phyloP scores from a whole-genome alignment of 495 filamentous ascomycete species.

The Penicillium verhagenii region DNA sequence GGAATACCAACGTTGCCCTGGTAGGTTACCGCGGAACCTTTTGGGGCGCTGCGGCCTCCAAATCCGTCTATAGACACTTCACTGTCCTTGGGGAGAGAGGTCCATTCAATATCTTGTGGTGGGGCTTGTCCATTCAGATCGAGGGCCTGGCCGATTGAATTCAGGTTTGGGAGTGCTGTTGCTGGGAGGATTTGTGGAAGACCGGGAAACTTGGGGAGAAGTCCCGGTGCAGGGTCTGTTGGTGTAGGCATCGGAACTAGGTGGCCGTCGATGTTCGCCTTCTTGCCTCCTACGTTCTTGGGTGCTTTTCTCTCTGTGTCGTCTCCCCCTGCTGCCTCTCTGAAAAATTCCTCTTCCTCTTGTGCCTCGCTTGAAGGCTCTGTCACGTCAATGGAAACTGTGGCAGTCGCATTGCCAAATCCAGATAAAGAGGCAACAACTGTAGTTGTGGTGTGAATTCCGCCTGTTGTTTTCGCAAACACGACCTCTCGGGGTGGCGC shows the following conservation, averaged over 20 bases:
- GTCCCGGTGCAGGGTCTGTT: not conserved
- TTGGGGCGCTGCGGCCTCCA: constrained; percentile 27
- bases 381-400: not conserved
- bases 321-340: no score
- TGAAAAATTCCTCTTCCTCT: no score
- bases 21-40: constrained; percentile 33
- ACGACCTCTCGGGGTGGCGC: not conserved
- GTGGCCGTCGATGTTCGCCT: not conserved
- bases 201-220: not conserved
- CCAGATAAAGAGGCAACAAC: not conserved
- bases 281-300: not conserved
- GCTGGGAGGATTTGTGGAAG: constrained; percentile 10
- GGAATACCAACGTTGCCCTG: constrained; percentile 50
- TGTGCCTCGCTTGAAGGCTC: not conserved
- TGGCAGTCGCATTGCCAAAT: constrained; percentile 2
- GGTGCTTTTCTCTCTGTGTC: not conserved
- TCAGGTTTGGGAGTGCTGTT: constrained; percentile 13
- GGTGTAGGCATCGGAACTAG: not conserved
- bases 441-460: constrained; percentile 2
- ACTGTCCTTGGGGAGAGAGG: constrained; percentile 19
- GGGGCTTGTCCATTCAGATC: not conserved
- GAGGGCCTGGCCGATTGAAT: constrained; percentile 9
- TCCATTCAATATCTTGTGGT: constrained; percentile 25
- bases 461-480: not conserved
- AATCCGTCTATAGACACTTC: constrained; percentile 27